Evolutionary conservation across 225 moss, liverwort and hornwort species (phyloP).

Genomic region (Polytrichum formosum): DNA sequence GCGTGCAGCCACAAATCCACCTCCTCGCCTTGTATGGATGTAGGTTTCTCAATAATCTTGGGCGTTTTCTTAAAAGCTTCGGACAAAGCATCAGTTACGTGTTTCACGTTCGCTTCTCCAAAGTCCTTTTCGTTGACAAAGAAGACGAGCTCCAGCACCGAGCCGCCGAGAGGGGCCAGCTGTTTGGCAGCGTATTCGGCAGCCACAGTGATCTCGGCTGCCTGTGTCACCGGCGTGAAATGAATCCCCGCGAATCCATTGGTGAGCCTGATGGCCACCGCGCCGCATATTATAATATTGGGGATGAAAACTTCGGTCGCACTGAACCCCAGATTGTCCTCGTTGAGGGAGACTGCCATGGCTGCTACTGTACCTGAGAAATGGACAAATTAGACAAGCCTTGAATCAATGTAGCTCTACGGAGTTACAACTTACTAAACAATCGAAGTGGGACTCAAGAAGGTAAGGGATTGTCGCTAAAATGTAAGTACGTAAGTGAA

Average conservation of each 20-base stretch:
- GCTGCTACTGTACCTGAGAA: neutral
- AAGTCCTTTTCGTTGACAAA: neutral
- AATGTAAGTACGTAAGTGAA: neutral
- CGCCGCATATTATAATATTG: slow-evolving; percentile 1
- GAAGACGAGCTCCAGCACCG: neutral
- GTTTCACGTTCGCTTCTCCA: neutral
- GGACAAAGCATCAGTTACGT: neutral
- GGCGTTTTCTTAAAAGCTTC: neutral
- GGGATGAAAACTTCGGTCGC: neutral
- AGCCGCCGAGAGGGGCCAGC: neutral
- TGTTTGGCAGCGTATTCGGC: neutral
- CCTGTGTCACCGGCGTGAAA: neutral
- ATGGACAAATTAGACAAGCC: too few species aligned
- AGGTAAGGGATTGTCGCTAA: too few species aligned
- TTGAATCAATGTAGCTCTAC: too few species aligned
- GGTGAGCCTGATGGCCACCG: slow-evolving; percentile 1
- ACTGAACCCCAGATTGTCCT: slow-evolving; percentile 7
- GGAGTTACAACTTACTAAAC: too few species aligned
- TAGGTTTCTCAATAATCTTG: neutral
- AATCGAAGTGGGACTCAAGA: too few species aligned
- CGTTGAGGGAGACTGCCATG: slow-evolving; percentile 2
- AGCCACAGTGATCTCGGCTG: neutral
- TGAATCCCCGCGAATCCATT: slow-evolving; percentile 7
- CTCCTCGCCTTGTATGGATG: too few species aligned
- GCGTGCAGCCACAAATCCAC: slow-evolving; percentile 5